Base-by-base conservation (phyloP, 2,329 filamentous ascomycete genomes). In the Penicillium occitanis region DNA sequence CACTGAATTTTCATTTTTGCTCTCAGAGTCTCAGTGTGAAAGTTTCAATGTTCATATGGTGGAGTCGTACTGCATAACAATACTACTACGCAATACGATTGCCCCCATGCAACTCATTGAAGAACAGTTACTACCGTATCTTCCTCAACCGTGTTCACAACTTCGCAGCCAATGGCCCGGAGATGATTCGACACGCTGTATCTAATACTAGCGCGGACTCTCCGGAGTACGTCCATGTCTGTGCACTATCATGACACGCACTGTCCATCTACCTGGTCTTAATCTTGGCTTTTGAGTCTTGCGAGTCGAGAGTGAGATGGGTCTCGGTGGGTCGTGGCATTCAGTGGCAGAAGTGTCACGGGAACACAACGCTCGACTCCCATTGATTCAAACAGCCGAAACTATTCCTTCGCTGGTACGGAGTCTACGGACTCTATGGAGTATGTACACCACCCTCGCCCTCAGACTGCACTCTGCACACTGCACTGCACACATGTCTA, bases 311-410 rank as follows among this genome's bases (percentile, higher is more conserved):
- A 35, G 51, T 14, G 30, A 35, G 19, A 64, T 44, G 50, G 50
- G 62, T 57, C 37, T 35, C 6, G 13, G 50, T 64, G 50, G 50
- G 50, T 33, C 62, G 28, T 64, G 50, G 37, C 51, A 55, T 40
- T 64, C 40, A 44, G 40, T 37, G 53, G 28, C 17, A 22, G 1
- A 19, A 28, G 62, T 50, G 62, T 64, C 62, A 64, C 62, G 62
- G 62, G 62, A 64, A 64, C 62, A 64, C 51, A 25, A 22, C 48
- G 61, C 61, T 42, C 61, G 48, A 63, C 48, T n/a, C 44, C 37
- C 30, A 61, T 61, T 57, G 59, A 50, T 22, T 50, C 30, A 53
- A 19, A 42, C 22, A 8, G 48, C 60, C 46, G 58, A 61, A 33
- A 35, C 42, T 3, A 33, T 25, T 62, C 30, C 60, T 61, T 50